These are phyloP conservation scores for Pleurotus eryngii DNA, from an alignment of 768 basidiomycete species.

Conservation along the genomic window DNA sequence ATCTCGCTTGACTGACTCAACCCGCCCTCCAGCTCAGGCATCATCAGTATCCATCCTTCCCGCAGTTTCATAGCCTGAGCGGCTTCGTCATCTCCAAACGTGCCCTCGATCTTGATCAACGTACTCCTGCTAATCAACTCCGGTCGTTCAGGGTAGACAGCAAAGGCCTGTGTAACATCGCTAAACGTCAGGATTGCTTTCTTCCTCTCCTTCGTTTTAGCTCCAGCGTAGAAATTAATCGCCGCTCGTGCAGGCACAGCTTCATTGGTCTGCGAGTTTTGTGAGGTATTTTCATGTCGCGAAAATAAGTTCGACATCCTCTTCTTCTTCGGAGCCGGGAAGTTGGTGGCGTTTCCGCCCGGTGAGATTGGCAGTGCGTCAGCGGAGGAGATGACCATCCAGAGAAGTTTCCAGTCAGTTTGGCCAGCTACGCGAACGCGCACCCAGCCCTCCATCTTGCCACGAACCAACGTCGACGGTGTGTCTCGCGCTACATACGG, in stretches of 20 bases:
- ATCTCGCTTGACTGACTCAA: constrained; percentile 72
- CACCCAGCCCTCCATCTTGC: constrained; percentile 89
- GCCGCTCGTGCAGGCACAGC: constrained; percentile 22
- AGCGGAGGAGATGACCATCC: constrained; percentile 62
- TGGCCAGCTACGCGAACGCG: constrained; percentile 92
- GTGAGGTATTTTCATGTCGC: constrained; percentile 33
- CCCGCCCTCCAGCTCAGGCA: constrained; percentile 78
- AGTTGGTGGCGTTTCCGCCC: constrained; percentile 17
- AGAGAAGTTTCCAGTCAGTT: constrained; percentile 92
- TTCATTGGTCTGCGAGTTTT: constrained; percentile 20
- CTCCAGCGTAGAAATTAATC: constrained; percentile 58
- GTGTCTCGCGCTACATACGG: constrained; percentile 42
- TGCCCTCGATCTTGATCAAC: constrained; percentile 88
- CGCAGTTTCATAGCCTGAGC: constrained; percentile 58
- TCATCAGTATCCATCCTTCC: constrained; percentile 85
- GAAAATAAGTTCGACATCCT: constrained; percentile 73
- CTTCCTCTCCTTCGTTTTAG: constrained; percentile 74
- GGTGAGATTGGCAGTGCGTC: constrained; percentile 21
- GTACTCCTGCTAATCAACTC: constrained; percentile 87
- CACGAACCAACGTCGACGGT: constrained; percentile 61
- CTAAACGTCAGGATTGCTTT: constrained; percentile 67
- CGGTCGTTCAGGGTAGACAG: constrained; percentile 94
- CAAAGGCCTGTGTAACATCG: constrained; percentile 80
- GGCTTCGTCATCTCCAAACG: constrained; percentile 75
- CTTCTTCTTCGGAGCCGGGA: constrained; percentile 35